A percentile compares a stretch with the other conserved stretches of the same genome.
Evolutionary conservation across 441 rosid genomes (phyloP).

Genomic region (Hura crepitans): DNA sequence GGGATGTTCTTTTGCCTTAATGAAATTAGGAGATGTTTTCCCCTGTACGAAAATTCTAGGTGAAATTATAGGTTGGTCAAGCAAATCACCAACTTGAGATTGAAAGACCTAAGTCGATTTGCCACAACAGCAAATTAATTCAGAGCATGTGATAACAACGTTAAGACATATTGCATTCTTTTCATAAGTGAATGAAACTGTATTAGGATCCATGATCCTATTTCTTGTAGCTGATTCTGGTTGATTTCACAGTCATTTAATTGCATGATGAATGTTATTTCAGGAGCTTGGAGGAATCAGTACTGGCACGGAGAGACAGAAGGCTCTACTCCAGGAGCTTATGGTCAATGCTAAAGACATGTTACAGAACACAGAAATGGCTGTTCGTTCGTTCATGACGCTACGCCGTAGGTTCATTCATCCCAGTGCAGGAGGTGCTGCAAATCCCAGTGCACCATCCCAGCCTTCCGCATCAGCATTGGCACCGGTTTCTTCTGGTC

Average conservation of each 20-base stretch:
- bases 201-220: not conserved
- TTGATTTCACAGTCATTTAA: not conserved
- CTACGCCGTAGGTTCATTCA: conserved; percentile 70
- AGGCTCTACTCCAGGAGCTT: conserved; percentile 68
- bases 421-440: conserved; percentile 45
- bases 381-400: conserved; percentile 84
- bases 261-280: not conserved
- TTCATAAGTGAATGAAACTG: not conserved
- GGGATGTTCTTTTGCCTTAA: not conserved
- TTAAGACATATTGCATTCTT: not conserved
- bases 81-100: not conserved
- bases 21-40: not conserved
- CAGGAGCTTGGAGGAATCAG: conserved; percentile 97
- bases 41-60: not conserved
- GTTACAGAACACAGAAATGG: conserved; percentile 80
- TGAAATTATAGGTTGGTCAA: not conserved
- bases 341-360: conserved; percentile 76
- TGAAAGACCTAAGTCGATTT: not conserved
- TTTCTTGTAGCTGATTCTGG: not conserved
- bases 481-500: conserved; percentile 47
- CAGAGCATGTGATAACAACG: not conserved
- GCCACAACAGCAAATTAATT: not conserved
- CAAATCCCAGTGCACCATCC: conserved; percentile 54
- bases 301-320: conserved; percentile 77
- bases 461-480: conserved; percentile 56